Evolutionary conservation across 192 early-diverging fungal genomes (phyloP), one percentile per base, ranked within the genome.

Genomic region (Coemansia sp.): DNA sequence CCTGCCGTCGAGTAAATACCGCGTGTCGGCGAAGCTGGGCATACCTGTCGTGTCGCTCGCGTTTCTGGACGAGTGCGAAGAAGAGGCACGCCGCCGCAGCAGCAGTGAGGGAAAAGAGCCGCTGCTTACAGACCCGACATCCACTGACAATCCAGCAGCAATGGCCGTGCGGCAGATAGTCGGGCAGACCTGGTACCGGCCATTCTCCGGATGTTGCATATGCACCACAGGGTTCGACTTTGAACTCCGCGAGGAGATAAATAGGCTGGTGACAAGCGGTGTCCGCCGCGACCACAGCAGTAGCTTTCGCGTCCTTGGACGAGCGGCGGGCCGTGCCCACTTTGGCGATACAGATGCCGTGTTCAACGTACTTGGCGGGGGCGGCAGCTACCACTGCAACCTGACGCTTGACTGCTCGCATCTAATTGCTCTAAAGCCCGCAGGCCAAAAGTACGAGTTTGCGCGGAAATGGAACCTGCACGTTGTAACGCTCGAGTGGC

Each of bases 391-490:
- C 41, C 46, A 50, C 26, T 48, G 52, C 23, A 43, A 45, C 12
- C 47, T 75, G 25, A 68, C 59, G 0, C 40, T 35, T n/a, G 32
- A 46, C 1, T 75, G 72, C 57, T 68, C 72, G 12, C 72, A 75
- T 22, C 52, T 75, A 21, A 67, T 75, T 38, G 56, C 64, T 2
- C 39, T 27, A 6, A 33, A 34, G 2, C 47, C 52, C 0, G 23
- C 56, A 5, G 60, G 65, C 20, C 51, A 75, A 43, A 75, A 75
- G 33, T 75, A 52, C 56, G 51, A 43, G 60, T 75, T 60, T 53
- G 72, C 65, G 23, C 55, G 45, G 40, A 38, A 48, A 10, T 67
- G 65, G 56, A 38, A 38, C 14, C 21, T 68, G 16, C 44, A 42
- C 8, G 32, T 68, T 4, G 65, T 75, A 11, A 52, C 65, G 2